Evolutionary conservation across 2,329 filamentous ascomycete genomes (phyloP).

Genomic region (Xylariaceae sp.): DNA sequence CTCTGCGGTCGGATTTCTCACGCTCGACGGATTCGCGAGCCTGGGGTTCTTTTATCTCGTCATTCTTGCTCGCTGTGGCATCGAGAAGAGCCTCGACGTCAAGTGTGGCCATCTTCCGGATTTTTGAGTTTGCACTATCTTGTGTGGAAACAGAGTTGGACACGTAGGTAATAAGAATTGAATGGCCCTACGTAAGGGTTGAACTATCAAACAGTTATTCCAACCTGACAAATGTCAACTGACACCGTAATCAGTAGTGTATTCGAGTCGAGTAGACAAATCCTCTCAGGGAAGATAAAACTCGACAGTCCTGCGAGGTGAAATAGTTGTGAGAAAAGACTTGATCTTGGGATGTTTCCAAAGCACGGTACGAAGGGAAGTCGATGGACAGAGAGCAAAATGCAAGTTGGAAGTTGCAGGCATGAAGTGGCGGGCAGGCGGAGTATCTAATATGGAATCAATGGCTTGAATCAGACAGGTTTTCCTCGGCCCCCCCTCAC

Average conservation of each 20-base stretch:
- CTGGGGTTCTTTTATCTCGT: conserved; percentile 43
- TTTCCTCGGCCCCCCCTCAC: not conserved
- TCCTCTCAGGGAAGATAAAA: too few relatives aligned
- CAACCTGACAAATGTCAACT: too few relatives aligned
- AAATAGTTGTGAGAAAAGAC: too few relatives aligned
- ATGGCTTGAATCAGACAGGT: not conserved
- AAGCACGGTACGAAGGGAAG: too few relatives aligned
- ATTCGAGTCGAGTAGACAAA: too few relatives aligned
- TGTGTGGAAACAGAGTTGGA: not conserved
- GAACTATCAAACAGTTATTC: not conserved
- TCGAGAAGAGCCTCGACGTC: conserved; percentile 91
- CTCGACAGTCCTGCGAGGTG: not conserved
- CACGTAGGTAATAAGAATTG: too few relatives aligned
- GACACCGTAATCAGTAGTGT: too few relatives aligned
- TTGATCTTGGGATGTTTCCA: too few relatives aligned
- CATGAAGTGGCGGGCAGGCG: conserved; percentile 11
- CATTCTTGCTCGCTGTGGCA: conserved; percentile 63
- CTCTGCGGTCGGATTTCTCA: conserved; percentile 48
- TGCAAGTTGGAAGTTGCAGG: conserved; percentile 1
- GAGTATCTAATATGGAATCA: not conserved
- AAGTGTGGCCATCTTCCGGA: conserved; percentile 41
- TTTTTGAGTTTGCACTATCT: conserved; percentile 2
- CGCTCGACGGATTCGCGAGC: conserved; percentile 52
- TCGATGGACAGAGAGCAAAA: conserved; percentile 1
- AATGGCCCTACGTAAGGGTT: not conserved